Base-by-base conservation (phyloP, 495 filamentous ascomycete genomes). In the Lophiotrema nucula region DNA sequence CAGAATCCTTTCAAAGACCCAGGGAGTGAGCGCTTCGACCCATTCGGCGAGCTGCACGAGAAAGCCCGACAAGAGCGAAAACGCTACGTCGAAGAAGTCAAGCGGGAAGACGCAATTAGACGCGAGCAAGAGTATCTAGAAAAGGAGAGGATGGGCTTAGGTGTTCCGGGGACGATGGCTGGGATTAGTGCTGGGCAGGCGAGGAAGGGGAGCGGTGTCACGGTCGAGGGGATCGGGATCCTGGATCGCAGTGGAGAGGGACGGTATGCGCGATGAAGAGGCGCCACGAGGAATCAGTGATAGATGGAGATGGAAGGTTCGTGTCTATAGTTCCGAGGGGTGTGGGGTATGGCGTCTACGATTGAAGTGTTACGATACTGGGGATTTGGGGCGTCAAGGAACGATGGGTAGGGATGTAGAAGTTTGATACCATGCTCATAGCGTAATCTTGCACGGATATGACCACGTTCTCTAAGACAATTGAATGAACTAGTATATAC, bases 31-130 rank as follows among this genome's bases (percentile, higher is more conserved):
- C 60, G 60, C 19, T 63, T 63, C 33, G 60, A 63, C 55, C 60
- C 60, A 10, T 63, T 63, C 48, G 60, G 60, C 21, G 60, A 63
- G 60, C 23, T 63, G 39, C 46, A 63, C 18, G 60, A 57, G 53
- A 52, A 48, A 31, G 60, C 60, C 19, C 38, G 60, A 27, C 15
- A n/a, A 28, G 60, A 57, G 53, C 19, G 60, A 13, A 21, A 39
- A 10, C 19, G 47, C 21, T 63, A 63, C 51, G 38, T 58, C 38
- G 24, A 53, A 23, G 60, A 63, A 16, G 15, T 63, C 28, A 44
- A 47, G 39, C 44, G 35, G 15, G 37, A 53, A 21, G 48, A 39
- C 2, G 2, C 5, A 33, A 15, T 12, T 12, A 16, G 26, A 16
- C 15, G 6, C 10, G 46, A 48, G 46, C 55, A 51, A 21, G 23